Base-by-base conservation (phyloP, 75 land plant species). In the Selaginella tamariscina region DNA sequence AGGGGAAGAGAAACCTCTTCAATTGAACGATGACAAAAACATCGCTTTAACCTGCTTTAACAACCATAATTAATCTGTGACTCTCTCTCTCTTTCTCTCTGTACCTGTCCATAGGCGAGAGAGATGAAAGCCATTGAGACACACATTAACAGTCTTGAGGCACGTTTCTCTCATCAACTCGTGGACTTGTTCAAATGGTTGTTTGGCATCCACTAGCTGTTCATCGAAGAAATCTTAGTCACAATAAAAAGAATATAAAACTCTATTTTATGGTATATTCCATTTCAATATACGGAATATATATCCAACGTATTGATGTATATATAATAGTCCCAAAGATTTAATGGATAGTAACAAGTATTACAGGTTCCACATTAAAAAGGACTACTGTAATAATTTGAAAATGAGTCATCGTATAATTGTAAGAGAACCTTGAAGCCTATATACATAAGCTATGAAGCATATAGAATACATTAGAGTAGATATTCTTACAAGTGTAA, bases 171-270 rank as follows among this genome's bases (percentile, higher is more conserved):
- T 76, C 33, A 91, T 56, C 55, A 76, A 68, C 32, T 79, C 69
- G 33, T 88, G 84, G 5, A 91, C 73, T 1, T 67, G 80, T 27
- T 85, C 88, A 2, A 85, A 64, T 5, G 85, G 65, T 60, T 76
- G 80, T 56, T 82, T 72, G 5, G 84, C 97, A 85, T 91, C 92
- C 32, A 88, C 54, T 1, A 69, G 71, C 11, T 49, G 54, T 49
- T 49, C 20, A 49, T 49, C 20, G 20, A 11, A 49, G 18, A 49
- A 49, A 20, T 20, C 96, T 89, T 79, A 70, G 74, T 67, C 0
- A 30, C 29, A n/a, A 23, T n/a, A 30, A 54, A 30, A 27, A 30
- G 29, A 55, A 24, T 30, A 0, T 0, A 24, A 21, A 54, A 20
- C 20, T 1, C 9, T 57, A 65, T 28, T 11, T 27, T 65, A 70